Conservation (phyloP, 2,329 filamentous ascomycete genomes). For the Neonectria hederae region DNA sequence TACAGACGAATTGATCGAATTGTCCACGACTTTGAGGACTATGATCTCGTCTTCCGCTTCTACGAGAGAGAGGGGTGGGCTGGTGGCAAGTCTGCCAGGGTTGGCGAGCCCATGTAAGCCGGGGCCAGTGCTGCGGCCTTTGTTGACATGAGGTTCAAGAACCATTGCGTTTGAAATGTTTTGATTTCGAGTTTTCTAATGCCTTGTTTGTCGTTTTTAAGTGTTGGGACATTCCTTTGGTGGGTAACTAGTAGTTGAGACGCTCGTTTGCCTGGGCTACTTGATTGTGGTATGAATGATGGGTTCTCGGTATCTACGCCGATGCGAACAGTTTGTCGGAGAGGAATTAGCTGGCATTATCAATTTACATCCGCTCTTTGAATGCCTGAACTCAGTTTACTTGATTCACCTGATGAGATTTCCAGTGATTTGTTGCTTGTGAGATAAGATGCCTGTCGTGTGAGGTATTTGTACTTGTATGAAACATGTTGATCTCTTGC, state of each 20-base stretch:
- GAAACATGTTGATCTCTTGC: background rate
- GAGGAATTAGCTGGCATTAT: background rate
- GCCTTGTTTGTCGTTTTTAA: background rate
- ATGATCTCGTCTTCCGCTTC: slow-evolving; percentile 95
- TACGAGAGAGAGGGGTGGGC: slow-evolving; percentile 89
- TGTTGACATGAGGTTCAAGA: background rate
- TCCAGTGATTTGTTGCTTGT: too few relatives aligned
- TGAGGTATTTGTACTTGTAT: background rate
- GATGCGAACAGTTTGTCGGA: background rate
- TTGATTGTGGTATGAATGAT: background rate
- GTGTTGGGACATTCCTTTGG: slow-evolving; percentile 14
- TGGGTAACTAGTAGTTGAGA: background rate
- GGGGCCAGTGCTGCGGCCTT: background rate
- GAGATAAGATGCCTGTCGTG: too few relatives aligned
- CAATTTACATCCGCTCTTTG: slow-evolving; percentile 11
- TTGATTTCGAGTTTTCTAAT: background rate
- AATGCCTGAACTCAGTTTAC: background rate
- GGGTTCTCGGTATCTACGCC: background rate
- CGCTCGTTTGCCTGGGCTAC: background rate
- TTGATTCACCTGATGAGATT: background rate
- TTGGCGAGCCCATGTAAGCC: slow-evolving; percentile 60
- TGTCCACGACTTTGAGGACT: slow-evolving; percentile 96
- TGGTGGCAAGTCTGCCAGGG: slow-evolving; percentile 61
- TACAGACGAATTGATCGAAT: slow-evolving; percentile 94
- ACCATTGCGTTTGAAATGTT: slow-evolving; percentile 1